These are phyloP conservation scores for Tetrahymena malaccensis DNA, from an alignment of 73 alveolate species.

Conservation along the genomic window DNA sequence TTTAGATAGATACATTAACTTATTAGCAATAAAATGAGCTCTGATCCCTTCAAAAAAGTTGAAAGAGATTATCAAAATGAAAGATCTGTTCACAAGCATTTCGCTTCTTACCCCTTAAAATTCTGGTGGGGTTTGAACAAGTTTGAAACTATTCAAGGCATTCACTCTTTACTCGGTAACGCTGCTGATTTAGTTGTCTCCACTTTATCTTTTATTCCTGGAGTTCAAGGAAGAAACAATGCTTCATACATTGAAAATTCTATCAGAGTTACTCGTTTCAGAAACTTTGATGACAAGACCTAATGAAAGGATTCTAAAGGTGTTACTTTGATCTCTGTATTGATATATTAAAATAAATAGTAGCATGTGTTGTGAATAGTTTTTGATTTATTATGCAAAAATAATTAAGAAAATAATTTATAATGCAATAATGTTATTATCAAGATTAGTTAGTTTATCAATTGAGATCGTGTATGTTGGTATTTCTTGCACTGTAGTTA, in stretches of 20 bases:
- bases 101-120: not conserved
- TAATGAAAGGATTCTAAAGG: not conserved
- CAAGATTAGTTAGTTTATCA: not conserved
- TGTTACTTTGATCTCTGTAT: not conserved
- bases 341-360: not conserved
- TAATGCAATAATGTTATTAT: not conserved
- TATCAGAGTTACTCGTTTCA: not conserved
- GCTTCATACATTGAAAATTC: not conserved
- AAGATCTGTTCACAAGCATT: not conserved
- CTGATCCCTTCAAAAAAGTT: not conserved
- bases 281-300: not conserved
- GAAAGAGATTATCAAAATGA: not conserved
- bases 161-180: not conserved
- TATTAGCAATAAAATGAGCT: not conserved
- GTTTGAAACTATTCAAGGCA: not conserved
- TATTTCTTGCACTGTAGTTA: not conserved
- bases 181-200: not conserved
- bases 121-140: conserved; percentile 1
- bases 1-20: not conserved
- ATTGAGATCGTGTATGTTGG: not conserved
- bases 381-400: not conserved
- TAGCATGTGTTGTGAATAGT: not conserved
- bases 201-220: not conserved
- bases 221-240: not conserved
- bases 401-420: not conserved